A percentile compares a stretch with the other conserved stretches of the same genome.
phyloP scores from a whole-genome alignment of 2,329 filamentous ascomycete genomes.

The Helicocarpus griseus region DNA sequence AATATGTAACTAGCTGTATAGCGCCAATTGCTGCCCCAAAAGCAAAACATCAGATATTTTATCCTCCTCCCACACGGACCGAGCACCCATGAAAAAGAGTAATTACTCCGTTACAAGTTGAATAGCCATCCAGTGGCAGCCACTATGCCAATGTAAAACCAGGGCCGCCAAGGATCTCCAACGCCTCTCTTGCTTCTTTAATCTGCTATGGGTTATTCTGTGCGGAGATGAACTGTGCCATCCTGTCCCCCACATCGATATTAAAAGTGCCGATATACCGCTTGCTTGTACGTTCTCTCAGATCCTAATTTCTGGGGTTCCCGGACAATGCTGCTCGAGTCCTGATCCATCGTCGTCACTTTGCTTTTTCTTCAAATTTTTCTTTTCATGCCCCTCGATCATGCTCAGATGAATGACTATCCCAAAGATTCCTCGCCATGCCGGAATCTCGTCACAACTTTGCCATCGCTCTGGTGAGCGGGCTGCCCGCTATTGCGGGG shows the following conservation, averaged over 20 bases:
- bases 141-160: neutral
- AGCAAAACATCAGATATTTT: neutral
- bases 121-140: neutral
- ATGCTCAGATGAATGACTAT: neutral
- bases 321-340: neutral
- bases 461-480: slow-evolving; percentile 1
- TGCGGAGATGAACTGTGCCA: neutral
- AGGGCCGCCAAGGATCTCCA: neutral
- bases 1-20: neutral
- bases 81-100: neutral
- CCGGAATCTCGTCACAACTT: neutral
- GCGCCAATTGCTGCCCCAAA: neutral
- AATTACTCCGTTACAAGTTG: neutral
- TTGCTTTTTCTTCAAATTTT: neutral
- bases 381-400: neutral
- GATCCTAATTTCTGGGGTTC: neutral
- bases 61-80: neutral
- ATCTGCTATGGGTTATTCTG: too few species aligned
- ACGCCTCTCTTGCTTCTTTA: neutral
- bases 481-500: neutral
- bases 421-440: neutral
- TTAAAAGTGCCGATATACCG: neutral
- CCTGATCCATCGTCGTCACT: neutral
- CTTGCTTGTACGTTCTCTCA: too few species aligned
- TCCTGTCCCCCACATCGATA: neutral